These are phyloP conservation scores for Gardenia jasminoides DNA, from an alignment of 257 asterid species.

Conservation along the genomic window DNA sequence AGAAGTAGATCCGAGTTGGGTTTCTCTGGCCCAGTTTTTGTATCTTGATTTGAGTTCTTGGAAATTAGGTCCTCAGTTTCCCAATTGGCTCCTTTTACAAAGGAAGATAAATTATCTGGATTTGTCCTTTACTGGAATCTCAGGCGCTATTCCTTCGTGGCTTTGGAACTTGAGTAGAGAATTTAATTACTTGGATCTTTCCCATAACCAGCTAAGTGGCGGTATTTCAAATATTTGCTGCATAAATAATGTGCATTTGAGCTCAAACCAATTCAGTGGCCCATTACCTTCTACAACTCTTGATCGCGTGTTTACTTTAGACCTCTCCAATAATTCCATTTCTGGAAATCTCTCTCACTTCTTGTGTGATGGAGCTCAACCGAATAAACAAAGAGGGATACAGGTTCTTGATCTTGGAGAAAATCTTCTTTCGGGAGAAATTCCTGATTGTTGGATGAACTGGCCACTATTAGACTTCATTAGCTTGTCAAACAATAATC, in stretches of 20 bases:
- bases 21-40: constrained; percentile 14
- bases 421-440: constrained; percentile 23
- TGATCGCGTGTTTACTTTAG: background rate
- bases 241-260: constrained; percentile 2
- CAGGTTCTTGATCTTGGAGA: constrained; percentile 25
- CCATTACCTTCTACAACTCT: constrained; percentile 21
- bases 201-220: constrained; percentile 33
- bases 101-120: background rate
- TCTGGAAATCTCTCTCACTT: constrained; percentile 20
- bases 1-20: constrained; percentile 28
- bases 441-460: constrained; percentile 36
- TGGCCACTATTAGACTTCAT: constrained; percentile 3
- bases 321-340: constrained; percentile 33
- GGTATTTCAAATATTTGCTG: constrained; percentile 18
- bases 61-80: constrained; percentile 25
- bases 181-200: constrained; percentile 4
- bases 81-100: constrained; percentile 32
- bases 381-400: background rate
- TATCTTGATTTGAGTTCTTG: background rate
- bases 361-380: constrained; percentile 6
- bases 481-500: constrained; percentile 24
- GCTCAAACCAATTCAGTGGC: constrained; percentile 35
- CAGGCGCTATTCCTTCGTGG: constrained; percentile 30
- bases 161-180: constrained; percentile 21
- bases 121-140: constrained; percentile 29